A percentile compares a stretch with the other conserved stretches of the same genome.
Conservation (phyloP, 805 yeast species). For the Candida sithepensis region DNA sequence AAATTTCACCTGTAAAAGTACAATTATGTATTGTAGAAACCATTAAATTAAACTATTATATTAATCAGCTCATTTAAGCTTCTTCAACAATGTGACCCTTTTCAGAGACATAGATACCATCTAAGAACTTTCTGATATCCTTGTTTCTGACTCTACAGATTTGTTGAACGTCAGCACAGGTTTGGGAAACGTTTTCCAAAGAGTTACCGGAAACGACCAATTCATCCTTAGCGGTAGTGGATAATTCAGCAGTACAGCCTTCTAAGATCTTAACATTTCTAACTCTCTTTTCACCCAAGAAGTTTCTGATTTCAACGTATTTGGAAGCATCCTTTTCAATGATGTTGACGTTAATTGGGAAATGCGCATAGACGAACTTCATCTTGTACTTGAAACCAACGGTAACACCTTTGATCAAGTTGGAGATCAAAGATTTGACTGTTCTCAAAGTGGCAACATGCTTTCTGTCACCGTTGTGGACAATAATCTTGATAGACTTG, state of each 20-base stretch:
- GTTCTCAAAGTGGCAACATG: slow-evolving; percentile 99
- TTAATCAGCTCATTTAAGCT: slow-evolving; percentile 1
- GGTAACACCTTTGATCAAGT: slow-evolving; percentile 98
- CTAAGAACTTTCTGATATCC: slow-evolving; percentile 99
- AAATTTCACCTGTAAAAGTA: neutral
- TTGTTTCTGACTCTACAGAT: slow-evolving; percentile 98
- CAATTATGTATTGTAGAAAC: neutral
- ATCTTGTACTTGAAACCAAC: slow-evolving; percentile 99
- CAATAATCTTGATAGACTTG: slow-evolving; percentile 79
- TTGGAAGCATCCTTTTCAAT: slow-evolving; percentile 70
- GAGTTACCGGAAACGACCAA: slow-evolving; percentile 92
- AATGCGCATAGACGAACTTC: slow-evolving; percentile 99
- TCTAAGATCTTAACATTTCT: slow-evolving; percentile 82
- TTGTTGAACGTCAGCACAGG: slow-evolving; percentile 98
- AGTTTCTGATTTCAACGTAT: slow-evolving; percentile 95
- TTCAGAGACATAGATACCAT: slow-evolving; percentile 99
- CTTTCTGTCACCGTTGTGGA: slow-evolving; percentile 99
- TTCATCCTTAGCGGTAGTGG: slow-evolving; percentile 90
- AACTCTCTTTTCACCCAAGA: slow-evolving; percentile 98
- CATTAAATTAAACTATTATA: neutral
- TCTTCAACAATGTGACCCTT: slow-evolving; percentile 77
- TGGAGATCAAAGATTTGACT: slow-evolving; percentile 90
- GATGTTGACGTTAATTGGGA: slow-evolving; percentile 98
- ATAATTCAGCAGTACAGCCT: slow-evolving; percentile 84
- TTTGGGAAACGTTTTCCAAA: slow-evolving; percentile 94